Evolutionary conservation across 2,329 filamentous ascomycete genomes (phyloP).

Genomic region (Ophiostoma sp.): DNA sequence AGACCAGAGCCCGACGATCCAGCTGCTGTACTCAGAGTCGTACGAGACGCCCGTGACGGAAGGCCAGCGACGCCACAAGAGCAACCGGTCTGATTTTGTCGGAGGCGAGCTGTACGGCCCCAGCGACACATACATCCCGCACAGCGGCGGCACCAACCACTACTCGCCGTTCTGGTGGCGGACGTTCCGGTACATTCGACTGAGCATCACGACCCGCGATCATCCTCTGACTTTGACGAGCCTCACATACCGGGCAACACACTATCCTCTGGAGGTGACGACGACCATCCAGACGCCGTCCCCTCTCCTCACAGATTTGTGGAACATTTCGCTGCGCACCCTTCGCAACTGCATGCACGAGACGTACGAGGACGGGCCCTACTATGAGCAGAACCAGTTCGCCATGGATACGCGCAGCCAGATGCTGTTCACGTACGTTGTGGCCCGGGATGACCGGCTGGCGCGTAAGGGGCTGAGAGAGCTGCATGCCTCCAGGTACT

Average conservation of each 20-base stretch:
- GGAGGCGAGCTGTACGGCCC: neutral
- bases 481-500: neutral
- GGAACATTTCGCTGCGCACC: slow-evolving; percentile 35
- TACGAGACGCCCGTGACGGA: neutral
- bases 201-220: neutral
- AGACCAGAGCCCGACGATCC: neutral
- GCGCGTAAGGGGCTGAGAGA: neutral
- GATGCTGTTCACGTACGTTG: slow-evolving; percentile 35
- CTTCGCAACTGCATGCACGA: slow-evolving; percentile 39
- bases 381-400: slow-evolving; percentile 39
- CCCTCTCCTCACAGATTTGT: slow-evolving; percentile 19
- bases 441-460: slow-evolving; percentile 32
- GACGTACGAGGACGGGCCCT: slow-evolving; percentile 38
- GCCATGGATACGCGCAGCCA: slow-evolving; percentile 31
- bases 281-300: neutral
- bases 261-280: neutral
- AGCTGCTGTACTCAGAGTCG: neutral
- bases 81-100: neutral
- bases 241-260: neutral
- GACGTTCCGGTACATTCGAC: neutral
- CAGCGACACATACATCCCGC: neutral
- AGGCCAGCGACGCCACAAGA: neutral
- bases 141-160: neutral
- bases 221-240: neutral
- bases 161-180: neutral